These are phyloP conservation scores for Beauveria brongniartii DNA, from an alignment of 2,329 filamentous ascomycete genomes.

Conservation along the genomic window DNA sequence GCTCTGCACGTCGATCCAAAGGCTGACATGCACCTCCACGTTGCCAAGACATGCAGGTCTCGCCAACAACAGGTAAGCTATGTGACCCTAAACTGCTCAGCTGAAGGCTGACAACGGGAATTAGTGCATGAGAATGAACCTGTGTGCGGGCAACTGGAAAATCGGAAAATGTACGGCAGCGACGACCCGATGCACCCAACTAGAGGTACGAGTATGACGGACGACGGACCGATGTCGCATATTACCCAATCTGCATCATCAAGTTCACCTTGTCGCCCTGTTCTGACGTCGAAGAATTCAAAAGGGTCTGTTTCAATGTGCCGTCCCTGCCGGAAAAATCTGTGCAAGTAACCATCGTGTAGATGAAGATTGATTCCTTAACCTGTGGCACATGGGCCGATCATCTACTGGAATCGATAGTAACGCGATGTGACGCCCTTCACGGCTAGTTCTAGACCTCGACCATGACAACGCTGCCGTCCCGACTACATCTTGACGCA, in stretches of 20 bases:
- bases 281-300: no score
- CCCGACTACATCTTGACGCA: conserved; percentile 2
- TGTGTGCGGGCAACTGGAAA: not conserved
- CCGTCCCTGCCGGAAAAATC: not conserved
- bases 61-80: not conserved
- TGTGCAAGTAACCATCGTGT: no score
- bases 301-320: no score
- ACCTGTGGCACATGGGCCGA: not conserved
- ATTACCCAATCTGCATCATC: not conserved
- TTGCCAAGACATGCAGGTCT: not conserved
- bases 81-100: not conserved
- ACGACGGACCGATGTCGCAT: not conserved
- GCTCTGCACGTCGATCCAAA: no score
- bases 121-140: not conserved
- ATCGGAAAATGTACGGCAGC: not conserved
- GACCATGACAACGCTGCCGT: not conserved
- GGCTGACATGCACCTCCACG: no score
- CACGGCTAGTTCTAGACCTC: not conserved
- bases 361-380: no score
- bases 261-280: not conserved
- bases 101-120: not conserved
- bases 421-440: not conserved
- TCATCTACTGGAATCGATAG: not conserved
- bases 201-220: not conserved
- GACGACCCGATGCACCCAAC: not conserved